These are phyloP conservation scores for Pythium phragmitis DNA, from an alignment of 352 stramenopile species.

Conservation along the genomic window DNA sequence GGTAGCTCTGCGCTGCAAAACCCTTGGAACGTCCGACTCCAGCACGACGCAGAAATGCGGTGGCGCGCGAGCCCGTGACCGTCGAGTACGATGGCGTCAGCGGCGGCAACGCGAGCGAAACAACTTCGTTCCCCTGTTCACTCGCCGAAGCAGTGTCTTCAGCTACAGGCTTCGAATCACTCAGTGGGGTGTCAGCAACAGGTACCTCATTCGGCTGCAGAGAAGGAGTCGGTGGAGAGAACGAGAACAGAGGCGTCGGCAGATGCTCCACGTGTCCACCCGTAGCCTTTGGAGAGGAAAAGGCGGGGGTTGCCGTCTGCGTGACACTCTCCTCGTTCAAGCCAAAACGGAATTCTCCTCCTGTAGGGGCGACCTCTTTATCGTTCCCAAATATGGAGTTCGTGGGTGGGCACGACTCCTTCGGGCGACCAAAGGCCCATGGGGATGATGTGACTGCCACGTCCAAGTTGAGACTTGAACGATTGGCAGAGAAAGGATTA, in stretches of 20 bases:
- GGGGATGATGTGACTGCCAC: neutral
- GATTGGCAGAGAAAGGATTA: neutral
- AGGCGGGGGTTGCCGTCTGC: neutral
- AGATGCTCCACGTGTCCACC: neutral
- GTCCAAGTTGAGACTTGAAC: neutral
- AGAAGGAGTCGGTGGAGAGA: neutral
- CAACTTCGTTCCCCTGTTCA: neutral
- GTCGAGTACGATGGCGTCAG: constrained; percentile 7
- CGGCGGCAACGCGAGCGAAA: constrained; percentile 1
- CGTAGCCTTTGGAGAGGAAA: neutral
- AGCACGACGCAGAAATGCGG: constrained; percentile 7
- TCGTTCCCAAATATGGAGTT: neutral
- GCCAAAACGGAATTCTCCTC: neutral
- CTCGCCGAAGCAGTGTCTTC: neutral
- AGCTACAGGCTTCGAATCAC: neutral
- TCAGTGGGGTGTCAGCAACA: neutral
- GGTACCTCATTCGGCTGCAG: neutral
- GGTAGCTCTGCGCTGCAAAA: neutral
- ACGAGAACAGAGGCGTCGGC: neutral
- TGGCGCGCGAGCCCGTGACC: constrained; percentile 8
- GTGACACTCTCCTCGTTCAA: neutral
- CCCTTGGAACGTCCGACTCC: neutral
- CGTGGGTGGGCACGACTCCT: neutral
- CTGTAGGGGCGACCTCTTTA: neutral
- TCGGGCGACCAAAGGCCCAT: neutral